Conservation (phyloP, 2,329 filamentous ascomycete species). For the Metarhizium anisopliae region DNA sequence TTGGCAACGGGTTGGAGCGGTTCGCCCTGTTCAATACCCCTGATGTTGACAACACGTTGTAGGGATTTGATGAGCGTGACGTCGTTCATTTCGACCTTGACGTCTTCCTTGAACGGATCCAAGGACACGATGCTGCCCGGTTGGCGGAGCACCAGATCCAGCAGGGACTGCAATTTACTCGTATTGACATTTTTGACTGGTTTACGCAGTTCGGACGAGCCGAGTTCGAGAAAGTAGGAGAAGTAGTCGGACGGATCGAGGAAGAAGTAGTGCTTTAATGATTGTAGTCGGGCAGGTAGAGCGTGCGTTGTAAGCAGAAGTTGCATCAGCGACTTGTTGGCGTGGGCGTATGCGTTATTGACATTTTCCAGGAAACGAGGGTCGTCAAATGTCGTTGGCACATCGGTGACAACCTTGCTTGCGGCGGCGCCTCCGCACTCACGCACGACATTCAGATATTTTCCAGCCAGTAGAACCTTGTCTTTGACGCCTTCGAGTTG, state of each 20-base stretch:
- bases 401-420: constrained; percentile 76
- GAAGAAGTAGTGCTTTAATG: constrained; percentile 98
- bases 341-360: constrained; percentile 87
- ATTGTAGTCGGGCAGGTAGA: constrained; percentile 75
- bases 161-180: constrained; percentile 83
- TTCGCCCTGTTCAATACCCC: constrained; percentile 86
- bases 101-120: constrained; percentile 96
- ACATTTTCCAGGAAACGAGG: constrained; percentile 89
- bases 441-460: constrained; percentile 94
- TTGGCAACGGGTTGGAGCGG: constrained; percentile 64
- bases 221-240: constrained; percentile 91
- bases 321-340: constrained; percentile 86
- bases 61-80: constrained; percentile 86
- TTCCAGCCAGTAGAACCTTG: constrained; percentile 89
- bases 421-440: constrained; percentile 96
- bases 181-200: constrained; percentile 83
- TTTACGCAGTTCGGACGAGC: constrained; percentile 82
- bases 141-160: constrained; percentile 95
- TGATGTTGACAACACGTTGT: constrained; percentile 94
- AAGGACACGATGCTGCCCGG: constrained; percentile 88
- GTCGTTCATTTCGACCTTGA: constrained; percentile 96
- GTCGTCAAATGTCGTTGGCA: constrained; percentile 90
- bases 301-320: constrained; percentile 88
- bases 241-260: constrained; percentile 97
- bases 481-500: constrained; percentile 87